Conservation (phyloP, 805 yeast species). For the Saccharomycopsis schoenii region DNA sequence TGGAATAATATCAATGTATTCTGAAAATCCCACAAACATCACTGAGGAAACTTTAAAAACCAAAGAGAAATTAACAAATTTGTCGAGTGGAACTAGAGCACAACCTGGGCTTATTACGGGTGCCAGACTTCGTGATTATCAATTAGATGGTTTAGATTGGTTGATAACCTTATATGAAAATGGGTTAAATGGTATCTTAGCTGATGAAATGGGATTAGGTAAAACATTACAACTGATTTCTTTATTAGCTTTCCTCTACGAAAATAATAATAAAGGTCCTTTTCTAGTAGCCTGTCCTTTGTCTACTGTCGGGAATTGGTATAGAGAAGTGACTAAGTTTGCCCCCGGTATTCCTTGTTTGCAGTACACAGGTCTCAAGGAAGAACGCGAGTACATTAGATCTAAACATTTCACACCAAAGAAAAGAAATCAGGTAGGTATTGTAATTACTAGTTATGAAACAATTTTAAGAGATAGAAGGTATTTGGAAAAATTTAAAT, state of each 20-base stretch:
- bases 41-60: constrained; percentile 21
- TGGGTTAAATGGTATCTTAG: constrained; percentile 89
- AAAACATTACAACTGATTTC: constrained; percentile 87
- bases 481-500: constrained; percentile 40
- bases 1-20: constrained; percentile 18
- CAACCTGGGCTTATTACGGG: constrained; percentile 50
- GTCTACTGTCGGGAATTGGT: constrained; percentile 84
- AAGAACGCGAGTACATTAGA: constrained; percentile 40
- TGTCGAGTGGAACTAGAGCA: constrained; percentile 20
- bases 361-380: constrained; percentile 56
- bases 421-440: constrained; percentile 32
- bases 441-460: constrained; percentile 78
- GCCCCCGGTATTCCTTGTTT: constrained; percentile 60
- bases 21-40: constrained; percentile 6
- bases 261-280: constrained; percentile 71
- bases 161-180: constrained; percentile 78
- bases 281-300: constrained; percentile 72
- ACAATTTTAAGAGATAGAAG: constrained; percentile 59
- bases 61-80: constrained; percentile 19
- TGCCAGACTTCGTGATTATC: constrained; percentile 70
- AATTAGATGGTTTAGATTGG: constrained; percentile 88
- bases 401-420: constrained; percentile 19
- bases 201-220: constrained; percentile 98
- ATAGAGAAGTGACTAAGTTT: constrained; percentile 56
- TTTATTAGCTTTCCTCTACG: constrained; percentile 62